Base-by-base conservation (phyloP, 2,329 filamentous ascomycete genomes). In the Fusarium bulbicola region DNA sequence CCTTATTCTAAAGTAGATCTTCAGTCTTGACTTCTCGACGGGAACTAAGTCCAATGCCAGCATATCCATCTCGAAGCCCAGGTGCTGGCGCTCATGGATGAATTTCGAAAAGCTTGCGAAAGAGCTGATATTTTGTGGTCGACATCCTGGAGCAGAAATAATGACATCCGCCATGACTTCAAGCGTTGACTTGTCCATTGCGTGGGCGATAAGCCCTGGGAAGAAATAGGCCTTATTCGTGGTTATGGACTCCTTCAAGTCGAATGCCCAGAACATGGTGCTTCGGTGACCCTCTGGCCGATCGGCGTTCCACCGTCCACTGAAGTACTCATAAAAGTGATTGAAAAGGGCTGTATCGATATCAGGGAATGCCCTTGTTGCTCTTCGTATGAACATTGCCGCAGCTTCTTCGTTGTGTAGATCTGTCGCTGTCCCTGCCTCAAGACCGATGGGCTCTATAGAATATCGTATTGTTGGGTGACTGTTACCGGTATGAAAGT, bases 1-100 rank as follows among this genome's bases (percentile, higher is more conserved):
- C 18, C 77, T 75, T 16, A 60, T 71, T 18, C 82, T 74, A 21
- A 82, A 74, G 64, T 84, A 84, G 40, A 84, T 73, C 57, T 84
- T 83, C 37, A 83, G 68, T 7, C 82, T 79, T 3, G 81, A 80
- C 6, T 79, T 54, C 1, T 56, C 39, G 1, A 75, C 63, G 4
- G 71, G 52, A 6, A 82, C 70, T 12, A 79, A 70, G 53, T 84
- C 82, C 18, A 83, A 74, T 1, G 80, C 81, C 26, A 84, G 45
- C 66, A 82, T 81, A 14, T 75, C 72, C 10, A 72, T 61, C 13
- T 74, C 68, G 4, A 74, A 63, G 7, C 30, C 15, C 1, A 63
- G 4, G 2, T 46, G 2, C 15, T 13, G 21, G 3, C 46, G 54
- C 7, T 45, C 34, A 3, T 37, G 9, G 3, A 63, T 12, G 11